Conservation (phyloP, 306 rosid species). For the Carpinus viminea region DNA sequence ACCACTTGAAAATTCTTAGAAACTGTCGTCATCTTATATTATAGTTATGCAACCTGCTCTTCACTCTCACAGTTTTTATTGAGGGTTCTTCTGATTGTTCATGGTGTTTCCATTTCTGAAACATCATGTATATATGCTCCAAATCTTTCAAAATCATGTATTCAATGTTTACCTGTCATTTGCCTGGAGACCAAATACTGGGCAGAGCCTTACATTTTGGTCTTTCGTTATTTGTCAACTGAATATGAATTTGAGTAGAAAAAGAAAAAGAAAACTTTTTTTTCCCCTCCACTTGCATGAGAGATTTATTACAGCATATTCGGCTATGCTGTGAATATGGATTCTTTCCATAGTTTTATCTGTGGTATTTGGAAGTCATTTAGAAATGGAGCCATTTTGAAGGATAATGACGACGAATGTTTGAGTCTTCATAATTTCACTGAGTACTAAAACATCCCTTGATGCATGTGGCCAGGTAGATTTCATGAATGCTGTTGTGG, state of each 20-base stretch:
- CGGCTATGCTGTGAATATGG: background rate
- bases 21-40: background rate
- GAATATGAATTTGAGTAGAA: background rate
- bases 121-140: background rate
- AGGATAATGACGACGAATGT: background rate
- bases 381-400: background rate
- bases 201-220: background rate
- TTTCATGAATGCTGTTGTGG: background rate
- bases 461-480: background rate
- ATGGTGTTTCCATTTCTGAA: background rate
- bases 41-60: background rate
- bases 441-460: background rate
- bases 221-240: background rate
- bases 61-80: background rate
- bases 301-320: background rate
- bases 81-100: background rate
- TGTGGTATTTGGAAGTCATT: background rate
- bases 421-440: background rate
- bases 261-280: background rate
- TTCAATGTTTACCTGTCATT: background rate
- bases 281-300: background rate
- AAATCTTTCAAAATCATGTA: background rate
- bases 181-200: background rate
- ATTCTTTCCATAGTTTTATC: background rate
- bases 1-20: background rate